Conservation (phyloP, 345 rosid species). For the Aurinia saxatilis region DNA sequence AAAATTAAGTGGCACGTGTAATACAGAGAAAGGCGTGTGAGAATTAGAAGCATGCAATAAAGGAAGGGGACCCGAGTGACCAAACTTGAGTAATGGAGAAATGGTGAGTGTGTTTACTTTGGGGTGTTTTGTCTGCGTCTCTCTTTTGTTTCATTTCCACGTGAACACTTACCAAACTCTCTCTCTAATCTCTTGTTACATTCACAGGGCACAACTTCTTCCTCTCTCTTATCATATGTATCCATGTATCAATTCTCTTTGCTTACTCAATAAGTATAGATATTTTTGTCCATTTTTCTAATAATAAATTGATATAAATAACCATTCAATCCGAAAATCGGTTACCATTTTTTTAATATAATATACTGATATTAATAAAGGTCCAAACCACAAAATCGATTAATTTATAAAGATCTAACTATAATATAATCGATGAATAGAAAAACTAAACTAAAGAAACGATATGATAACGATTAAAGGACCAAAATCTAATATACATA, state of each 20-base stretch:
- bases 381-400: too few species aligned
- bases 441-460: too few species aligned
- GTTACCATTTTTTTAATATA: too few species aligned
- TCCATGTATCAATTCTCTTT: neutral
- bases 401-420: too few species aligned
- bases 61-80: conserved; percentile 14
- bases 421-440: too few species aligned
- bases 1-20: neutral
- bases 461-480: too few species aligned
- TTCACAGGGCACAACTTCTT: conserved; percentile 14
- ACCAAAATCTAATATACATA: too few species aligned
- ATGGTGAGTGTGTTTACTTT: conserved; percentile 21
- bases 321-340: too few species aligned
- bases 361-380: too few species aligned
- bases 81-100: conserved; percentile 3
- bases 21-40: conserved; percentile 3
- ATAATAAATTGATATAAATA: too few species aligned
- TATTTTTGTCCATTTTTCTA: too few species aligned
- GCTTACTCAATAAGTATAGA: neutral
- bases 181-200: conserved; percentile 20
- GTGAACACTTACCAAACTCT: conserved; percentile 14
- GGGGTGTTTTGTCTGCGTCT: conserved; percentile 22
- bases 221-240: neutral
- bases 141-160: conserved; percentile 16
- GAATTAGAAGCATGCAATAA: conserved; percentile 17